Conservation (phyloP, 345 rosid genomes). For the Ricinus communis region DNA sequence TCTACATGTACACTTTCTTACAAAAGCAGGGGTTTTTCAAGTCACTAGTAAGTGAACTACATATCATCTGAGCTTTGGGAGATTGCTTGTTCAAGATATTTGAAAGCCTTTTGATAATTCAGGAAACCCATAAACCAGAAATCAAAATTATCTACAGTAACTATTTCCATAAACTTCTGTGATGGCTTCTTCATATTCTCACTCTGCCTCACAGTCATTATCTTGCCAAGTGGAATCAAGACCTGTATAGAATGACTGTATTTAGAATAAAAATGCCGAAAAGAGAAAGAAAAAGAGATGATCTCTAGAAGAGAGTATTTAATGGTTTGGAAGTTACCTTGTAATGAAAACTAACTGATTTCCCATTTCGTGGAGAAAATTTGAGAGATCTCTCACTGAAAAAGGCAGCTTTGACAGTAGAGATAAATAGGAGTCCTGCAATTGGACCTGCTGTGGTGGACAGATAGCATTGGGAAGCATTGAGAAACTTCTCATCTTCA, state of each 20-base stretch:
- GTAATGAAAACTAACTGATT: conserved; percentile 36
- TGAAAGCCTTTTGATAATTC: conserved; percentile 63
- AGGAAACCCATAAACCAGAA: conserved; percentile 94
- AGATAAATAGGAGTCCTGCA: conserved; percentile 53
- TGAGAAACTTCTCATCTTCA: conserved; percentile 45
- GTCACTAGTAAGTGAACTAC: background rate
- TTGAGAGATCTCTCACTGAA: conserved; percentile 52
- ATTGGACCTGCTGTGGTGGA: conserved; percentile 52
- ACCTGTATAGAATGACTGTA: conserved; percentile 30
- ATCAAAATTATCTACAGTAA: conserved; percentile 63
- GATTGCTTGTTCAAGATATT: conserved; percentile 49
- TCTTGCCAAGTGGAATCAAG: conserved; percentile 51
- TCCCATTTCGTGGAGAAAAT: conserved; percentile 33
- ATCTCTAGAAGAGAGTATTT: background rate
- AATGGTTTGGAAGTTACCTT: conserved; percentile 28
- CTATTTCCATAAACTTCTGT: conserved; percentile 63
- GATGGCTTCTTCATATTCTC: conserved; percentile 61
- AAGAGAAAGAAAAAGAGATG: background rate
- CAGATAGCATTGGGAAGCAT: conserved; percentile 47
- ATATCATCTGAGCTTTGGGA: conserved; percentile 26
- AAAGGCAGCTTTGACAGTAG: conserved; percentile 41
- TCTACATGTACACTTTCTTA: background rate
- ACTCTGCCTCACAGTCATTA: conserved; percentile 50
- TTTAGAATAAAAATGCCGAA: no score
- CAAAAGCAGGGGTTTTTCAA: background rate